phyloP scores from a whole-genome alignment of 2,329 filamentous ascomycete genomes.

The Pseudopyrenochaeta lycopersici region DNA sequence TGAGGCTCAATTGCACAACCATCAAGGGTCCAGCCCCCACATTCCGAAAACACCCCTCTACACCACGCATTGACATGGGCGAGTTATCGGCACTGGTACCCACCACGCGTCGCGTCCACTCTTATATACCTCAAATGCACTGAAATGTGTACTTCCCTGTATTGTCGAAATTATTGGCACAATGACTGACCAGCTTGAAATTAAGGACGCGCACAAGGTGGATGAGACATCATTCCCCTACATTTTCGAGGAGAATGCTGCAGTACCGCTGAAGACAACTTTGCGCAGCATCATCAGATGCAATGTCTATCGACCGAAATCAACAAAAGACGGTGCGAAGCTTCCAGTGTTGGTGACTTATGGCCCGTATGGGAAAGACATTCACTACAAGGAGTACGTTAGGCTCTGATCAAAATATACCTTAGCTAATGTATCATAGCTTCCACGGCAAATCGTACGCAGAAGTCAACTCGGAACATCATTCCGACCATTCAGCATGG shows the following conservation, averaged over 20 bases:
- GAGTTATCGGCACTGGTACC: constrained; percentile 11
- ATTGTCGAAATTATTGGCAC: constrained; percentile 1
- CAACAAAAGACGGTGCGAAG: constrained; percentile 38
- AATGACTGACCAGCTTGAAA: constrained; percentile 38
- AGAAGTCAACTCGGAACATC: constrained; percentile 44
- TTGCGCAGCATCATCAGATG: constrained; percentile 55
- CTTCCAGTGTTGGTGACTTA: constrained; percentile 74
- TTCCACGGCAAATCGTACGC: constrained; percentile 62
- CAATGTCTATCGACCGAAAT: constrained; percentile 62
- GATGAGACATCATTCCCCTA: constrained; percentile 53
- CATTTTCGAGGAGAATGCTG: constrained; percentile 61
- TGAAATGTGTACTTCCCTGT: not conserved
- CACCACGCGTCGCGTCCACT: constrained; percentile 13
- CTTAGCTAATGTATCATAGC: constrained; percentile 26
- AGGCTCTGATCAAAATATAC: not conserved
- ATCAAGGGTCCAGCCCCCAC: constrained; percentile 19
- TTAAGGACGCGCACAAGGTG: constrained; percentile 44
- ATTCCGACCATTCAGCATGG: constrained; percentile 55
- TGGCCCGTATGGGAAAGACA: constrained; percentile 78
- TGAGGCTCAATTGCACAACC: not conserved
- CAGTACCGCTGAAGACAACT: constrained; percentile 53
- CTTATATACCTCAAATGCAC: constrained; percentile 26
- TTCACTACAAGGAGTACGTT: constrained; percentile 65
- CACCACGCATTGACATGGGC: constrained; percentile 4
- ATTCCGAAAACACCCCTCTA: constrained; percentile 24